A percentile compares a stretch with the other conserved stretches of the same genome.
These are phyloP conservation scores for Spiraea crenata DNA, from an alignment of 331 rosid genomes.

Conservation along the genomic window DNA sequence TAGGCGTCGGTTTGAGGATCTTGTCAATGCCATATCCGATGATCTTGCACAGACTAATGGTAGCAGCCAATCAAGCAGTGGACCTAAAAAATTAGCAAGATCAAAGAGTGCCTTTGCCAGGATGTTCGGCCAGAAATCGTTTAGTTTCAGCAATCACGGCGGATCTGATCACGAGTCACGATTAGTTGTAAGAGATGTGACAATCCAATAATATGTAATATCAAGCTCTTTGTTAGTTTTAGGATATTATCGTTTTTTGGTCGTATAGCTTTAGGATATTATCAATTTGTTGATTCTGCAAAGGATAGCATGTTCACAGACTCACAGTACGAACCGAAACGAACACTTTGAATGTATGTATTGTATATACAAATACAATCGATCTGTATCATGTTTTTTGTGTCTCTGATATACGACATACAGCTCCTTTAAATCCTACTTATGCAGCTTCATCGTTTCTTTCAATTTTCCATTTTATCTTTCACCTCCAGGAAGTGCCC, in stretches of 20 bases:
- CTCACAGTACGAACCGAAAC: neutral
- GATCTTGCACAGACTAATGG: conserved; percentile 51
- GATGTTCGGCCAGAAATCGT: conserved; percentile 54
- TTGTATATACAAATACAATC: neutral
- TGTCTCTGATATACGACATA: no score
- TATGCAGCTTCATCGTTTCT: no score
- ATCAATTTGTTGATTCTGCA: neutral
- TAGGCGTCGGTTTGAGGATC: conserved; percentile 67
- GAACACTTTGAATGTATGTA: neutral
- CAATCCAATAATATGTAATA: conserved; percentile 27
- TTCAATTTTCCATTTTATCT: no score
- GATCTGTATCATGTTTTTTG: no score
- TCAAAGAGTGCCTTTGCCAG: conserved; percentile 75
- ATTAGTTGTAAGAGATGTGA: conserved; percentile 40
- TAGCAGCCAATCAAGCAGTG: neutral
- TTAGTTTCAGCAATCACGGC: conserved; percentile 52
- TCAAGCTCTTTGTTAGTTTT: neutral
- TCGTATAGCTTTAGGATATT: no score
- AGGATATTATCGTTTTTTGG: no score
- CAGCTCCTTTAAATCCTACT: no score
- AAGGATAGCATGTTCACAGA: neutral
- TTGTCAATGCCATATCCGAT: conserved; percentile 46
- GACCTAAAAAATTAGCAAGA: conserved; percentile 39
- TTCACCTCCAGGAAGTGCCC: no score
- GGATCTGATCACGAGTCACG: conserved; percentile 49